Percentiles rank a stretch among this genome's conserved stretches.
Evolutionary conservation across 441 rosid genomes (phyloP).

Genomic region (Adansonia madagascariensis): DNA sequence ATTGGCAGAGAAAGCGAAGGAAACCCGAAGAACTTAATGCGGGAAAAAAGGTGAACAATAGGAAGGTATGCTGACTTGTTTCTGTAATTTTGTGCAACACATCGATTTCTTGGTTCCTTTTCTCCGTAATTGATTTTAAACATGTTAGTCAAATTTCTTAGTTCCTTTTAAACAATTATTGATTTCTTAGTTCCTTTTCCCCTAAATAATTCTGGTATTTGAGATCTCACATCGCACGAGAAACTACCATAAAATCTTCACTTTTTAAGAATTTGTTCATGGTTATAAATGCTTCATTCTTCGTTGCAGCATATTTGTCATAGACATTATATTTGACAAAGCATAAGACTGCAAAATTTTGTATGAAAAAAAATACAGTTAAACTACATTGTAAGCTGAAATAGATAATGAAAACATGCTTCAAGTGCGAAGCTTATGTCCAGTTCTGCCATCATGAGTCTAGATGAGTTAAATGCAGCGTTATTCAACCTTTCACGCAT

Average conservation of each 20-base stretch:
- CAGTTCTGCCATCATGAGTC: neutral
- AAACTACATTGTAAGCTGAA: neutral
- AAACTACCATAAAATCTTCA: no score
- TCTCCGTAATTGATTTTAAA: neutral
- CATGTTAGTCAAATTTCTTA: conserved; percentile 14
- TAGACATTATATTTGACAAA: no score
- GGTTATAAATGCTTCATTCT: no score
- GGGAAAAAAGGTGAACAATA: conserved; percentile 60
- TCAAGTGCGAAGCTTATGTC: neutral
- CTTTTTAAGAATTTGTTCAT: no score
- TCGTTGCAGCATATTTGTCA: no score
- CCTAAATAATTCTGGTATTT: no score
- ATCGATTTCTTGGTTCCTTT: neutral
- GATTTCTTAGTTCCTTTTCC: no score
- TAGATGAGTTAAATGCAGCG: neutral
- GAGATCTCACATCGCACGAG: no score
- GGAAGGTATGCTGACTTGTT: conserved; percentile 60
- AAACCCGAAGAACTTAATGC: conserved; percentile 69
- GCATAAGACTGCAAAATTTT: neutral
- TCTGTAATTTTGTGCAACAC: neutral
- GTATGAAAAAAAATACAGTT: neutral
- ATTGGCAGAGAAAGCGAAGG: conserved; percentile 84
- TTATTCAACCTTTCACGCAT: conserved; percentile 1
- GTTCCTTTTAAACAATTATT: no score
- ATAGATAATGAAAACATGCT: neutral